Percentiles rank a stretch among this genome's conserved stretches.
Evolutionary conservation across 352 stramenopile species (phyloP).

Genomic region (Pythium aquatile): DNA sequence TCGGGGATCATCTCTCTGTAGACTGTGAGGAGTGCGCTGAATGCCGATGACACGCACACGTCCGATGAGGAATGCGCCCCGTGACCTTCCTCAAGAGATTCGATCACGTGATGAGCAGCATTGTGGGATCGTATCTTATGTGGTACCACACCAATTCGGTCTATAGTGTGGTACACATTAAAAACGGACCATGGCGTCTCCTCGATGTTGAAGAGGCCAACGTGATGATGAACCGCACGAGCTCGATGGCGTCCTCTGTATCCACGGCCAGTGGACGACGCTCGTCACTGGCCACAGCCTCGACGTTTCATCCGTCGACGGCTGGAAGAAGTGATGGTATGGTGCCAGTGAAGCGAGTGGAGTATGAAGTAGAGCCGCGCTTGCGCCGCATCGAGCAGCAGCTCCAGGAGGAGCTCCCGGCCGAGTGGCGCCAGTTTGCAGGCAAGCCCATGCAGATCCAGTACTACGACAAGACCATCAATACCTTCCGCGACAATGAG

Average conservation of each 20-base stretch:
- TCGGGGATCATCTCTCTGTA: constrained; percentile 60
- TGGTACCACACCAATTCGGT: constrained; percentile 2
- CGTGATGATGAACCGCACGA: neutral
- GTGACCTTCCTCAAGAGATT: constrained; percentile 5
- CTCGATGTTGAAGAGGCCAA: neutral
- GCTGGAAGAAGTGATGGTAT: neutral
- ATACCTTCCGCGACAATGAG: constrained; percentile 60
- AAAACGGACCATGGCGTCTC: neutral
- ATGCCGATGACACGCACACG: constrained; percentile 3
- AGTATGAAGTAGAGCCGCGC: constrained; percentile 45
- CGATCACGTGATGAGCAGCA: neutral
- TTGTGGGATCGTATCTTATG: neutral
- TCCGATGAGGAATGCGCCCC: neutral
- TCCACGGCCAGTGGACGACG: neutral
- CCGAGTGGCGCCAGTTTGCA: constrained; percentile 43
- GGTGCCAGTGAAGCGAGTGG: neutral
- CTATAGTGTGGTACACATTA: constrained; percentile 18
- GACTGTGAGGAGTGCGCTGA: neutral
- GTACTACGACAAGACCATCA: constrained; percentile 61
- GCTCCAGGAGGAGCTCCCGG: constrained; percentile 36
- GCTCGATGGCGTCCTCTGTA: neutral
- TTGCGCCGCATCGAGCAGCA: constrained; percentile 60
- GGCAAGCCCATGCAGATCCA: constrained; percentile 53
- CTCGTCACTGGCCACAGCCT: neutral
- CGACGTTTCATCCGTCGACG: neutral